Base-by-base conservation (phyloP, 176 grass and related monocot species). In the Urochloa ruziziensis region DNA sequence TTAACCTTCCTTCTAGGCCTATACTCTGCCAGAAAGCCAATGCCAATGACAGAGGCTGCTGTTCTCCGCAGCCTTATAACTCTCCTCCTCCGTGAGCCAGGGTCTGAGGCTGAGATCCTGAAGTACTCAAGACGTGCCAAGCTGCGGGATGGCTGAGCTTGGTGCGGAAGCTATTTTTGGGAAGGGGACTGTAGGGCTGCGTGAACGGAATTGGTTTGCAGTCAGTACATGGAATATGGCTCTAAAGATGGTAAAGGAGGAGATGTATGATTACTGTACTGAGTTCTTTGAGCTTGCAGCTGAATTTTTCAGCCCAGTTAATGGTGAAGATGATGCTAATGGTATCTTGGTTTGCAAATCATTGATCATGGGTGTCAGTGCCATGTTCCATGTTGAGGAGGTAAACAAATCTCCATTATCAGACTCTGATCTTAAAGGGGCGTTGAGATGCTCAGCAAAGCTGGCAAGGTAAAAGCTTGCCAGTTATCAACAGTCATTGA, bases 121-220 rank as follows among this genome's bases (percentile, higher is more conserved):
- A 98, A 90, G 57, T 93, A 98, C 62, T 86, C 69, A 19, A 91
- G 86, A 81, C 77, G 63, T 89, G 93, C 91, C 77, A 80, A 84
- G 73, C 65, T 75, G 71, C 82, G 82, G 82, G 25, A 94, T 95
- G 91, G 33, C 47, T 44, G 96, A 95, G 14, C 77, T 90, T 73
- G 95, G 89, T 14, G 43, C 85, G 37, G 89, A 95, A 82, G 64
- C 28, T 12, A 90, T 95, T 86, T 94, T 87, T 73, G 92, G 95
- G 75, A 91, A 77, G 49, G 95, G 90, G 30, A 72, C 81, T 48
- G 89, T 86, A 60, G 92, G 93, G 32, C 40, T 56, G 33, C 91
- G 91, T 43, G 93, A 98, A 80, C 79, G 88, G 62, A 91, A 91
- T 68, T 98, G 96, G 93, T 90, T 98, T 92, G 89, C 96, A 23